Base-by-base conservation (phyloP, 495 filamentous ascomycete genomes). In the Xylaria nigripes region DNA sequence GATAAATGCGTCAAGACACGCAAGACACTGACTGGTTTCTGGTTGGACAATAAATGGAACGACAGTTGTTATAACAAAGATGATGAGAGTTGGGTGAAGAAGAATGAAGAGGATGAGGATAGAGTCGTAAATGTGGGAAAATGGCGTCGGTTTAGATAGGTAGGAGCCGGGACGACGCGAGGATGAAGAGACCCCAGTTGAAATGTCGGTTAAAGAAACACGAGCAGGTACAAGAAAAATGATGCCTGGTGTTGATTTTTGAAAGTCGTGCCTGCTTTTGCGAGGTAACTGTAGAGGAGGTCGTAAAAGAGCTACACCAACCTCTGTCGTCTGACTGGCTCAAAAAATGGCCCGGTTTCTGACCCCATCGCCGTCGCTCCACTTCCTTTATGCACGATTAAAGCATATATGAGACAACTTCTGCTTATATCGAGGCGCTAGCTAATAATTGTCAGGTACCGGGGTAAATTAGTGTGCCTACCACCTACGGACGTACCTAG, bases 71-170 rank as follows among this genome's bases (percentile, higher is more conserved):
- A 21, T 10, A n/a, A 42, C 16, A 12, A 16, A 22, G 48, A 41
- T 41, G 45, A 23, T 48, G 30, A 40, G 24, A 34, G 18, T n/a
- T 44, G 23, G 25, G 24, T 41, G 21, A 45, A 40, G 15, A 13
- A 10, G 22, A 25, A 34, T 18, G 41, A n/a, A 24, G 15, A 49
- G 21, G 41, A n/a, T 38, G 38, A 30, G 6, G 24, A 44, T 21
- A 22, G 42, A 48, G 48, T 12, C 24, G 54, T n/a, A 25, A 62
- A 57, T 54, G 55, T 57, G 51, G n/a, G 40, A 58, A 29, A 25
- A 50, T 27, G 53, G 45, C 53, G 53, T 42, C 52, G 52, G 53
- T 50, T 54, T 16, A 40, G 15, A 3, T 5, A 27, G 51, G 51
- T 40, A 18, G 51, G 42, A 42, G 51, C 51, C 51, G 51, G 51